Evolutionary conservation across 2,329 filamentous ascomycete species (phyloP), one percentile per base, ranked within the genome.

Genomic region (Fusarium dimerum): DNA sequence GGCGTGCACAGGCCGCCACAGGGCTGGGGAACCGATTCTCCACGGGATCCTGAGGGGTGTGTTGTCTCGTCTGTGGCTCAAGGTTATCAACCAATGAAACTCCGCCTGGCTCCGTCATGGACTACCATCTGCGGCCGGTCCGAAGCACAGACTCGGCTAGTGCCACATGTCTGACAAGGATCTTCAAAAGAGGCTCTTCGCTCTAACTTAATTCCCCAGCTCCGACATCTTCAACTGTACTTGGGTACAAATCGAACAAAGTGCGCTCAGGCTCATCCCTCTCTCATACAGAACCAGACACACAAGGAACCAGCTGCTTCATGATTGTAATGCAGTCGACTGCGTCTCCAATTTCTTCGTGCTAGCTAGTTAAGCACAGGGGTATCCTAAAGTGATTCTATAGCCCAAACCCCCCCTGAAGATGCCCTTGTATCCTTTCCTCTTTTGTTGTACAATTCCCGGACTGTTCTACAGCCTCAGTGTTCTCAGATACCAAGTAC

Each of bases 141-240:
- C 49, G 49, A 57, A 61, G 66, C 65, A 66, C 63, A 49, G 59
- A 48, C 32, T 49, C 53, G 50, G 32, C 38, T 17, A 32, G 45
- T 56, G 60, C 66, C 66, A 68, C 66, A 68, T 68, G 66, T 67
- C 54, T 55, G 55, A 56, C 66, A 68, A 59, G 66, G 66, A 63
- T 68, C 48, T 44, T 36, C 32, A 44, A 55, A 60, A 53, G 61
- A 60, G 60, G 63, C 63, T 66, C 60, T 61, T 57, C 45, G 12
- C 36, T 52, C 55, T 61, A 44, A 56, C 57, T 56, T 61, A 44
- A 56, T 58, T 46, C 54, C 40, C 50, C 32, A 11, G 10, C 46
- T 55, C 49, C 48, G 16, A 26, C 29, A 41, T 36, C 10, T 11
- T 36, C 10, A n/a, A n/a, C n/a, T n/a, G 4, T 36, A 9, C 32